These are phyloP conservation scores for Tricholoma flavovirens DNA, from an alignment of 768 basidiomycete species.

Conservation along the genomic window DNA sequence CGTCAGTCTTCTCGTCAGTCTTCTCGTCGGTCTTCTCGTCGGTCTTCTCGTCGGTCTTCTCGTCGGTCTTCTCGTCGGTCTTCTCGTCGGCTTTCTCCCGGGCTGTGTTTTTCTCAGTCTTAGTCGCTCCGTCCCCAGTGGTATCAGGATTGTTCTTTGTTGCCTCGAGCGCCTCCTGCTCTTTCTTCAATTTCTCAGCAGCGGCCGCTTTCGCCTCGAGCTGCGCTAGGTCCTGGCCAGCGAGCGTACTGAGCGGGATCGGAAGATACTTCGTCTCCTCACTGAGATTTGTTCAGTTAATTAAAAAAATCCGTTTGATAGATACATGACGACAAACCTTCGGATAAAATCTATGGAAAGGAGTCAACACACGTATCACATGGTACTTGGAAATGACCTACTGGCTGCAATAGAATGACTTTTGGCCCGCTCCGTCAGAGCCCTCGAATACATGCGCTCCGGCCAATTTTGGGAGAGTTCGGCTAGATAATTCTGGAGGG, in stretches of 20 bases:
- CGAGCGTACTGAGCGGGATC: slow-evolving; percentile 14
- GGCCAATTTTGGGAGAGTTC: slow-evolving; percentile 4
- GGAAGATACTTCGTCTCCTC: slow-evolving; percentile 8
- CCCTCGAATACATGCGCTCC: slow-evolving; percentile 5
- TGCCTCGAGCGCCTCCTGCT: background rate
- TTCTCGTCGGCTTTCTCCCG: too few species aligned
- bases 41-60: background rate
- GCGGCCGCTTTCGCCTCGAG: slow-evolving; percentile 13
- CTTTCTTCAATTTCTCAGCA: slow-evolving; percentile 1
- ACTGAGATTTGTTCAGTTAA: background rate
- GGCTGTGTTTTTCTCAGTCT: too few species aligned
- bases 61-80: background rate
- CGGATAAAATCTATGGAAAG: slow-evolving; percentile 9
- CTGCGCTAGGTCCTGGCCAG: slow-evolving; percentile 18
- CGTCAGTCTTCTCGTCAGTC: too few species aligned
- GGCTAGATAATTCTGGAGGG: slow-evolving; percentile 1
- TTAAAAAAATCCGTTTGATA: background rate
- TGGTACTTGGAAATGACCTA: slow-evolving; percentile 4
- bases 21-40: background rate
- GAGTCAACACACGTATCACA: background rate
- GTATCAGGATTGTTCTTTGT: background rate
- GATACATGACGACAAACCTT: slow-evolving; percentile 3
- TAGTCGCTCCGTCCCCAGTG: too few species aligned
- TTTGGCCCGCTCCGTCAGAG: slow-evolving; percentile 10
- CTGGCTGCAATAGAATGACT: slow-evolving; percentile 13